Conservation (phyloP, 192 early-diverging fungal genomes). For the Podochytrium sp. region DNA sequence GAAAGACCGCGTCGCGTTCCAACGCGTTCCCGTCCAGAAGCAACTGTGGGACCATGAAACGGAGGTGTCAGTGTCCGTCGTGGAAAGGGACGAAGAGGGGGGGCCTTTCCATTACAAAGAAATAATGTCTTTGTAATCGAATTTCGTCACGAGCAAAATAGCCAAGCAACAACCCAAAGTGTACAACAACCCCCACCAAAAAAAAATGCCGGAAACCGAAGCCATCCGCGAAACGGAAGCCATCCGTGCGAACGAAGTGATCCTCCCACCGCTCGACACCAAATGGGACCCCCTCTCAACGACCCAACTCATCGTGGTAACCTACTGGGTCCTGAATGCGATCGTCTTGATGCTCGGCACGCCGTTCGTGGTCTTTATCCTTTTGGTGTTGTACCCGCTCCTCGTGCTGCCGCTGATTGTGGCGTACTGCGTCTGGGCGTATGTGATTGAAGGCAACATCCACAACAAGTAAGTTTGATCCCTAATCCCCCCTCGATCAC, state of each 20-base stretch:
- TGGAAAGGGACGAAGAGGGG: too few relatives aligned
- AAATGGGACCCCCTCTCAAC: slow-evolving; percentile 2
- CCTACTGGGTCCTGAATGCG: slow-evolving; percentile 24
- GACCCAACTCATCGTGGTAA: slow-evolving; percentile 14
- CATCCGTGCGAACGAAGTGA: neutral
- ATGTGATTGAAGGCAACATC: slow-evolving; percentile 17
- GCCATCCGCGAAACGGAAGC: too few relatives aligned
- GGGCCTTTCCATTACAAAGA: too few relatives aligned
- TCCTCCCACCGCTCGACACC: slow-evolving; percentile 14
- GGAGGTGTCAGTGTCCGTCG: too few relatives aligned
- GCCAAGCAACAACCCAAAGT: too few relatives aligned
- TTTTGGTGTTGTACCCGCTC: slow-evolving; percentile 1
- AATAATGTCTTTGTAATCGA: too few relatives aligned
- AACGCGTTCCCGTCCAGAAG: too few relatives aligned
- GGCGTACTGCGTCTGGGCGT: slow-evolving; percentile 21
- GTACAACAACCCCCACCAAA: too few relatives aligned
- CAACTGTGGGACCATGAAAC: too few relatives aligned
- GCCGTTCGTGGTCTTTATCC: neutral
- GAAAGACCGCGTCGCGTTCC: too few relatives aligned
- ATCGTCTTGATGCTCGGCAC: slow-evolving; percentile 15
- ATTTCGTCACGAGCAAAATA: too few relatives aligned
- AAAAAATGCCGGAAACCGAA: too few relatives aligned
- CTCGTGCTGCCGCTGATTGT: slow-evolving; percentile 9
- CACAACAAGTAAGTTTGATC: slow-evolving; percentile 18
- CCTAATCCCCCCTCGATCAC: neutral